A percentile compares a stretch with the other conserved stretches of the same genome.
Evolutionary conservation across 2,329 filamentous ascomycete species (phyloP).

Genomic region (Sclerotinia subarctica): DNA sequence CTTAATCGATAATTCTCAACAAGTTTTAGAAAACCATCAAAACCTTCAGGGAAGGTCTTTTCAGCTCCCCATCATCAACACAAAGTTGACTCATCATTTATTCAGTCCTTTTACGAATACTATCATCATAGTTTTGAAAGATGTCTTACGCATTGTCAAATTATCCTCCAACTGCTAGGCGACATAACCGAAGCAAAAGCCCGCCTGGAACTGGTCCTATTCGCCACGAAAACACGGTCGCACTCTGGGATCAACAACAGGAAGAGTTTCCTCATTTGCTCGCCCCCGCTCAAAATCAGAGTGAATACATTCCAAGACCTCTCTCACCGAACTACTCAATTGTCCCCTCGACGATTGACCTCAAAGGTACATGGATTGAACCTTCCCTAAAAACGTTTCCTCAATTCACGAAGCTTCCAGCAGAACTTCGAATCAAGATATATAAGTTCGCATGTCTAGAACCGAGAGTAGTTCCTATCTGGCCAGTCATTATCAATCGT

Average conservation of each 20-base stretch:
- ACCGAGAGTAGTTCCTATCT: background rate
- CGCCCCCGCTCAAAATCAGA: too few species aligned
- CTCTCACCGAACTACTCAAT: background rate
- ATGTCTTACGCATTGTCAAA: background rate
- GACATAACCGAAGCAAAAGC: background rate
- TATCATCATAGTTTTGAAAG: background rate
- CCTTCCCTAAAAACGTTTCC: background rate
- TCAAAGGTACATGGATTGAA: background rate
- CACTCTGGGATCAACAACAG: background rate
- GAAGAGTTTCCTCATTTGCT: background rate
- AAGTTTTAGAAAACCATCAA: background rate
- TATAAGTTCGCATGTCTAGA: slow-evolving; percentile 3
- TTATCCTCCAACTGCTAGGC: background rate
- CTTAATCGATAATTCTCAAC: background rate
- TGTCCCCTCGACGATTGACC: background rate
- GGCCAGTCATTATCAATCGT: background rate
- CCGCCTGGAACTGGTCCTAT: rapidly evolving
- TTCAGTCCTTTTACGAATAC: background rate
- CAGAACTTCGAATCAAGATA: background rate
- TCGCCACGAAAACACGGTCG: background rate
- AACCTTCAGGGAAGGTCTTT: background rate
- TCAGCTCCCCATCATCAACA: background rate
- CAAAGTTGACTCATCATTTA: background rate
- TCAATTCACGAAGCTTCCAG: background rate
- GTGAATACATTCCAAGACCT: background rate